phyloP scores from a whole-genome alignment of 768 basidiomycete genomes.

The Mycena epipterygia region DNA sequence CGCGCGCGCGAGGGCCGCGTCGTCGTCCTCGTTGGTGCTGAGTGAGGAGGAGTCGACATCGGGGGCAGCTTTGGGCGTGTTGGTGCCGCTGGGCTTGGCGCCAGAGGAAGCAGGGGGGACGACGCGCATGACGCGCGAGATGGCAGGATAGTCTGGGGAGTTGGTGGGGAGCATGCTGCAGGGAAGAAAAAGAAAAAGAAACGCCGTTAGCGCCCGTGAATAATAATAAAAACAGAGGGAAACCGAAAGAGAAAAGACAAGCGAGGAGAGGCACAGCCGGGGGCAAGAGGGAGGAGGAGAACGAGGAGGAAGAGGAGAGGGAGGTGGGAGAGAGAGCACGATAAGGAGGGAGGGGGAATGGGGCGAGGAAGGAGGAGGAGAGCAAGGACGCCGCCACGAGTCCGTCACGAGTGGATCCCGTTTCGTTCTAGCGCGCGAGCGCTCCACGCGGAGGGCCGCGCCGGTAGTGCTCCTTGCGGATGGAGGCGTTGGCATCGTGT shows the following conservation, averaged over 20 bases:
- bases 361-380: no score
- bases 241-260: conserved; percentile 20
- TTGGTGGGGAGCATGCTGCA: conserved; percentile 69
- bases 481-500: no score
- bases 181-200: no score
- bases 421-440: no score
- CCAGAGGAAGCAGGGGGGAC: conserved; percentile 44
- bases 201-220: no score
- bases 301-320: conserved; percentile 11
- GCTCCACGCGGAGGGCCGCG: no score
- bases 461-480: no score
- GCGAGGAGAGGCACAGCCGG: not conserved
- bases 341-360: not conserved
- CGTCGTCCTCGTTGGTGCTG: not conserved
- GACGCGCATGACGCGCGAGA: conserved; percentile 81
- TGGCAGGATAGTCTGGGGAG: conserved; percentile 63
- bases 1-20: not conserved
- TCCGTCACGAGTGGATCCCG: no score
- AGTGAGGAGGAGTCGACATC: not conserved
- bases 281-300: not conserved
- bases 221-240: conserved; percentile 10
- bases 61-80: not conserved
- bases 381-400: no score
- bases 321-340: not conserved
- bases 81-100: not conserved